Base-by-base conservation (phyloP, 176 grass and related monocot species). In the Oryza coarctata region DNA sequence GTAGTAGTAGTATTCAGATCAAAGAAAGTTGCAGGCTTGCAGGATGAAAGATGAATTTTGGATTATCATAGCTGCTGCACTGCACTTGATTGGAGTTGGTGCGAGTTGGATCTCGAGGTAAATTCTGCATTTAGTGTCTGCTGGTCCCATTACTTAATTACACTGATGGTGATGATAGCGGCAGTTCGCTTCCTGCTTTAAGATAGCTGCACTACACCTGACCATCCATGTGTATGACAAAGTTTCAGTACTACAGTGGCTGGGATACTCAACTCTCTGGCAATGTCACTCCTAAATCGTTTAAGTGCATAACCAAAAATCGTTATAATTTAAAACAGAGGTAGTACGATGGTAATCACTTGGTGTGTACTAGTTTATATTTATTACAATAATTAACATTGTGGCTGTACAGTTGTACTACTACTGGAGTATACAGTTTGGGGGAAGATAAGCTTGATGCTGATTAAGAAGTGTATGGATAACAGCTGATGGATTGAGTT, bases 61-160 rank as follows among this genome's bases (percentile, higher is more conserved):
- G 60, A 45, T 45, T 45, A 65, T 9, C 14, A 36, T 22, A 22
- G 34, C 27, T 18, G 35, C 35, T 38, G 68, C 52, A n/a, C 17
- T 10, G 80, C 57, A 25, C 32, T 7, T 39, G 44, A 43, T 30
- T 4, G 23, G 82, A 34, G 83, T 86, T 38, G 73, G 72, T 82
- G 73, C 55, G 67, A 58, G 29, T 6, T 73, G 78, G 78, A 89
- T 89, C 88, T 89, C 67, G 73, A 89, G 73, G 66, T 85, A 73
- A 89, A 86, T 82, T 67, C 36, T 13, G 67, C 83, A 86, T 89
- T 89, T 66, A 82, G n/a, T 45, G 66, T 25, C 23, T 25, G 65
- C 23, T 82, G 88, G 78, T 6, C 55, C 67, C 55, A 5, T 25
- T 43, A 55, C 64, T 69, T 6, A 25, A 22, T 13, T 39, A 29